These are phyloP conservation scores for Chrysopogon serrulatus DNA, from an alignment of 176 grass and related monocot species.

Conservation along the genomic window DNA sequence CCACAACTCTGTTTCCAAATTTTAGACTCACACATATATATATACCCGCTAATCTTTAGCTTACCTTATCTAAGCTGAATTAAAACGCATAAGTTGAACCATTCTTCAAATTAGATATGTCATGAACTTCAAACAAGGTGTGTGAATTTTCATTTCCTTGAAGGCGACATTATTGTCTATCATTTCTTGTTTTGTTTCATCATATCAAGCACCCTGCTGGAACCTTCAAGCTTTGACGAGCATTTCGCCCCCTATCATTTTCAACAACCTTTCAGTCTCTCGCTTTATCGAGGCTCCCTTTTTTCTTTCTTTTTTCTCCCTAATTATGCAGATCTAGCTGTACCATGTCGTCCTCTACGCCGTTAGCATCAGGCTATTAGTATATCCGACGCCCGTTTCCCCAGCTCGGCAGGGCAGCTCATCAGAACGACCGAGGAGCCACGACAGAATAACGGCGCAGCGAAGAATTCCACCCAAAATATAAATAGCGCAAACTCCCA, in stretches of 20 bases:
- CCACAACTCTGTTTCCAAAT: too few relatives aligned
- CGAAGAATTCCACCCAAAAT: neutral
- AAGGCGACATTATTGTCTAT: neutral
- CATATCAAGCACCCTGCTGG: neutral
- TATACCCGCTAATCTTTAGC: too few relatives aligned
- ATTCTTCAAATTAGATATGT: neutral
- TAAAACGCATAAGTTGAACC: neutral
- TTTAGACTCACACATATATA: too few relatives aligned
- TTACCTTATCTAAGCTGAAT: neutral
- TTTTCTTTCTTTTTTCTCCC: neutral
- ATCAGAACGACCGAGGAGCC: neutral
- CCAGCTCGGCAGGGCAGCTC: neutral
- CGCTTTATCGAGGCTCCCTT: neutral
- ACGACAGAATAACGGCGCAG: neutral
- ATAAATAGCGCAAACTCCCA: constrained; percentile 22
- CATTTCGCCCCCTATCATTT: neutral
- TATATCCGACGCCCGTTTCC: neutral
- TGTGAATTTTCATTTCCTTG: neutral
- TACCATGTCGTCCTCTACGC: neutral
- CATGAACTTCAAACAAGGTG: neutral
- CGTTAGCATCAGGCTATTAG: neutral
- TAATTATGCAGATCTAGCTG: constrained; percentile 12
- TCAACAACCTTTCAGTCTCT: neutral
- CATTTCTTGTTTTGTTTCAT: neutral
- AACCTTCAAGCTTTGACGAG: constrained; percentile 19